Evolutionary conservation across 2,329 filamentous ascomycete genomes (phyloP), one percentile per base, ranked within the genome.

Genomic region (Huntiella abstrusa): DNA sequence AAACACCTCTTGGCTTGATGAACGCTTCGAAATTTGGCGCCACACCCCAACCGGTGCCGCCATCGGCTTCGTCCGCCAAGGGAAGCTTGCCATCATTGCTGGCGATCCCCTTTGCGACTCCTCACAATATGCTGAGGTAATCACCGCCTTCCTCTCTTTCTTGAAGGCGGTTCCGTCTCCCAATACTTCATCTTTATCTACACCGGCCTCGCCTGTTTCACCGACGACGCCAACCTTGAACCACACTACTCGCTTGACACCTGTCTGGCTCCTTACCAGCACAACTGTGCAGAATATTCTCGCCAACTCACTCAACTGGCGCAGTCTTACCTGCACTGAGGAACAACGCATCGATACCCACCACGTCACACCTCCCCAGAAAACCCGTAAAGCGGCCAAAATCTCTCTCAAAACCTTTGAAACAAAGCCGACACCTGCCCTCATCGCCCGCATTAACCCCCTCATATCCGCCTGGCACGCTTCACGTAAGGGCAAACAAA

Each of bases 1-100:
- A 42, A 92, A 93, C 57, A 95, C 87, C 0, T 91, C 85, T 0
- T 95, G 86, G 85, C 73, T 91, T 5, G 87, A 95, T 59, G 82
- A 86, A 5, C 77, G 85, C 5, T 94, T 87, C 59, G 71, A 83
- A 56, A 77, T 93, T 49, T 95, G 85, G 84, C 78, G 87, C 28
- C 84, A 94, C 57, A 64, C 72, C 16, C 60, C 65, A 33, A 88
- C 82, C 2, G 87, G 87, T 42, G 87, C 86, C 0, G 86, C 86
- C 4, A 71, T 94, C 33, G 83, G 85, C 8, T 95, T 83, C 57
- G 83, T 91, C 2, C 74, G 76, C 40, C 75, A 81, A 53, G 76
- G 71, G 16, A 80, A 80, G 53, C 86, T 82, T 54, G 83, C 79
- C 38, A 85, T 95, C 62, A 77, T 87, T 33, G 82, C 87, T 12